A percentile compares a stretch with the other conserved stretches of the same genome.
Evolutionary conservation across 768 basidiomycete genomes (phyloP).

Genomic region (Tylopilus vinaceipallidus): DNA sequence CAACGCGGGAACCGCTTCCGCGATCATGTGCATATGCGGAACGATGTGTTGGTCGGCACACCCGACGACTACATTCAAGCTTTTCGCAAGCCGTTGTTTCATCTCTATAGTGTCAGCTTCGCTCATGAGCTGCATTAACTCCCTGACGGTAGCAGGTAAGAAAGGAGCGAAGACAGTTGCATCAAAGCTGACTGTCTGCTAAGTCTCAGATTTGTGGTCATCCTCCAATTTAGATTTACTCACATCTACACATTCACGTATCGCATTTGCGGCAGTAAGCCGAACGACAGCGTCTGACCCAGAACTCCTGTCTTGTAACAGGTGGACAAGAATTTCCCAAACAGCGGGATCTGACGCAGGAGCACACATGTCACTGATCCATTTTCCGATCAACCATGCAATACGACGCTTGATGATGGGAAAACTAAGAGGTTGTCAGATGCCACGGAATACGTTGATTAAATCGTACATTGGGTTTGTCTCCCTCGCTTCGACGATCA

Average conservation of each 20-base stretch:
- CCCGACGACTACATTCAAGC: conserved; percentile 69
- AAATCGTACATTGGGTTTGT: conserved; percentile 53
- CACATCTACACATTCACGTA: conserved; percentile 86
- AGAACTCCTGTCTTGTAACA: conserved; percentile 64
- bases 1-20: conserved; percentile 62
- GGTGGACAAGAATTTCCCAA: conserved; percentile 80
- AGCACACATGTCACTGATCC: conserved; percentile 69
- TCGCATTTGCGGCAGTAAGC: conserved; percentile 75
- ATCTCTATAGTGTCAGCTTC: conserved; percentile 77
- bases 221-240: conserved; percentile 29
- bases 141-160: conserved; percentile 56
- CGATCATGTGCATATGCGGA: conserved; percentile 61
- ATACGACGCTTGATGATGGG: conserved; percentile 93
- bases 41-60: conserved; percentile 53
- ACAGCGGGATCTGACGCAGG: conserved; percentile 58
- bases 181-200: conserved; percentile 65
- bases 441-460: background rate
- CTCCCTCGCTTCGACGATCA: conserved; percentile 57
- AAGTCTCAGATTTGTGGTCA: conserved; percentile 6
- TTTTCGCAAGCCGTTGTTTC: conserved; percentile 69
- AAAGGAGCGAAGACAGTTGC: conserved; percentile 64
- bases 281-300: conserved; percentile 85
- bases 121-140: conserved; percentile 65
- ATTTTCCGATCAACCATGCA: conserved; percentile 92
- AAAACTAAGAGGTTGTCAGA: conserved; percentile 48